phyloP scores from a whole-genome alignment of 2,329 filamentous ascomycete species.

The Aspergillus sp. region DNA sequence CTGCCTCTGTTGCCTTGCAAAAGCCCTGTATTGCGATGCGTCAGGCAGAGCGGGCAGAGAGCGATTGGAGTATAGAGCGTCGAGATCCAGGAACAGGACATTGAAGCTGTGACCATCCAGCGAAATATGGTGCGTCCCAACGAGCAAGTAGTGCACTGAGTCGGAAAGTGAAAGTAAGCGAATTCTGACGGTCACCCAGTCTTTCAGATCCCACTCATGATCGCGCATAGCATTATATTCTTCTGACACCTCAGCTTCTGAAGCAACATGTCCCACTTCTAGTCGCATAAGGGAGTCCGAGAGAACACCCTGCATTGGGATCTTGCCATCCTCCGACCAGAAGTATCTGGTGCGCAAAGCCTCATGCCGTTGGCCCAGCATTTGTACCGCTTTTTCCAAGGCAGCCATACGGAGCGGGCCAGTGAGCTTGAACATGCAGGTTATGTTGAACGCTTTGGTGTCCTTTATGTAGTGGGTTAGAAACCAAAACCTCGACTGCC shows the following conservation, averaged over 20 bases:
- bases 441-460: slow-evolving; percentile 41
- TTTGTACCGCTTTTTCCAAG: slow-evolving; percentile 33
- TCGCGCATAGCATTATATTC: neutral
- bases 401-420: slow-evolving; percentile 22
- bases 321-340: slow-evolving; percentile 12
- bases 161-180: slow-evolving; percentile 11
- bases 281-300: slow-evolving; percentile 7
- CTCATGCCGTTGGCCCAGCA: slow-evolving; percentile 30
- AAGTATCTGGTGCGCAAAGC: slow-evolving; percentile 30
- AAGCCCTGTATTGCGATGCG: neutral
- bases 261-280: neutral
- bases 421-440: slow-evolving; percentile 18
- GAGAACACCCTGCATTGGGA: too few species aligned
- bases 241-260: neutral
- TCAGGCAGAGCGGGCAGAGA: slow-evolving; percentile 34
- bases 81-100: slow-evolving; percentile 45
- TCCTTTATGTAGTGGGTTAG: slow-evolving; percentile 23
- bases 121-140: slow-evolving; percentile 50
- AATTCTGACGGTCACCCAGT: slow-evolving; percentile 28
- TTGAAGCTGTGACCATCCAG: slow-evolving; percentile 50
- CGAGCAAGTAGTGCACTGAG: slow-evolving; percentile 39
- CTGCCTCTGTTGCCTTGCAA: too few species aligned
- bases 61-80: slow-evolving; percentile 41
- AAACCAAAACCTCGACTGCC: slow-evolving; percentile 43
- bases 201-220: slow-evolving; percentile 38